Evolutionary conservation across 2,329 filamentous ascomycete species (phyloP).

Genomic region (Hypoxylon sp.): DNA sequence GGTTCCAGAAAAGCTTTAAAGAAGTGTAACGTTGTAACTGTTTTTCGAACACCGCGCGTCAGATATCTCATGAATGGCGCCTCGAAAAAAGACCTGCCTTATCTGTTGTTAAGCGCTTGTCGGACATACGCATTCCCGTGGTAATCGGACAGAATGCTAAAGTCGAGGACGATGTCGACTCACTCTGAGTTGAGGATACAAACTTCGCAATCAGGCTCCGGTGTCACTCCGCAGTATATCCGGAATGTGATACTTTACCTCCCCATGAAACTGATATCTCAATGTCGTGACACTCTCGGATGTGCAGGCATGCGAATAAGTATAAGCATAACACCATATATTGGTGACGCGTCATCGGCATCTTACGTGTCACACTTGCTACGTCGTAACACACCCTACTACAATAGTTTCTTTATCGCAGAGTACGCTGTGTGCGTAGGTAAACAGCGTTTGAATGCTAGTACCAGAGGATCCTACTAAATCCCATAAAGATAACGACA

Average conservation of each 20-base stretch:
- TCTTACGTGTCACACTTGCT: conserved; percentile 23
- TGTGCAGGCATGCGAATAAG: neutral
- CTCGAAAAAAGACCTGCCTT: neutral
- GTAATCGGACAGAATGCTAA: neutral
- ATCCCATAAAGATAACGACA: conserved; percentile 13
- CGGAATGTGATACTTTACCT: conserved; percentile 20
- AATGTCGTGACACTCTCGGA: neutral
- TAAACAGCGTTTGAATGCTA: neutral
- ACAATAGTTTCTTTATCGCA: neutral
- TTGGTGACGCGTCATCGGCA: conserved; percentile 14
- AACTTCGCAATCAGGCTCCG: conserved; percentile 8
- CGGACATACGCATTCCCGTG: neutral
- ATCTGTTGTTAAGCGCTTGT: neutral
- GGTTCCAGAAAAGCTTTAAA: neutral
- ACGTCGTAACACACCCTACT: neutral
- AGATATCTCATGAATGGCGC: neutral
- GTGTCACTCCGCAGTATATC: conserved; percentile 15
- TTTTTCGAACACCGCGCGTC: neutral
- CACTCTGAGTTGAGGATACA: neutral
- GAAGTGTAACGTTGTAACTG: neutral
- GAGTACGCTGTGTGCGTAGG: neutral
- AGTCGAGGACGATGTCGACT: conserved; percentile 1
- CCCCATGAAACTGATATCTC: neutral
- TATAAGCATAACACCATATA: neutral
- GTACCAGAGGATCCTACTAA: neutral